Percentiles rank a stretch among this genome's conserved stretches.
phyloP scores from a whole-genome alignment of 345 rosid species.

The Excoecaria cochinchinensis region DNA sequence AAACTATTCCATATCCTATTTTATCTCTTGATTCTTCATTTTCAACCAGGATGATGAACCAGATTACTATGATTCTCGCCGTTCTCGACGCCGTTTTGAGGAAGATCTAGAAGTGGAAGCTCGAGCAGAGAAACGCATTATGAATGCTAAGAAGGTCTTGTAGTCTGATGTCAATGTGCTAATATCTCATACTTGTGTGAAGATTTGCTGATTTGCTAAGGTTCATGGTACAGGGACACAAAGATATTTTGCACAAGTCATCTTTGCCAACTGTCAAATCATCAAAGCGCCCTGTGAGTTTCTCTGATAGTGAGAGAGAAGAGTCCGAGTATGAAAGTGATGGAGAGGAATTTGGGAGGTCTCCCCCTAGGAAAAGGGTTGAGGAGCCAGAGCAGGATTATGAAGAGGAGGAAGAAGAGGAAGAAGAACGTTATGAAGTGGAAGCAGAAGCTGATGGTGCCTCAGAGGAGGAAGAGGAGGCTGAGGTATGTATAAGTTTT shows the following conservation, averaged over 20 bases:
- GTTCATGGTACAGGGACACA: conserved; percentile 47
- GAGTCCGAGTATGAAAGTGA: conserved; percentile 96
- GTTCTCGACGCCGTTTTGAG: conserved; percentile 72
- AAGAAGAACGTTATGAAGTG: conserved; percentile 43
- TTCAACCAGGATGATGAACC: conserved; percentile 69
- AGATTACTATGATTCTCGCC: conserved; percentile 75
- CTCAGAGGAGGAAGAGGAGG: conserved; percentile 33
- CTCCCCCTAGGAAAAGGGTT: conserved; percentile 51
- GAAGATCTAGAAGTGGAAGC: conserved; percentile 94
- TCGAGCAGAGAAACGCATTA: conserved; percentile 79
- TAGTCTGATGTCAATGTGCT: background rate
- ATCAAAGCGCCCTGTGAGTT: conserved; percentile 65
- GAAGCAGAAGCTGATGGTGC: conserved; percentile 16
- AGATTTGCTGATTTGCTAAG: conserved; percentile 3
- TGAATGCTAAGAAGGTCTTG: conserved; percentile 92
- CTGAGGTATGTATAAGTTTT: conserved; percentile 45
- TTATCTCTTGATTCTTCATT: background rate
- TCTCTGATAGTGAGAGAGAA: conserved; percentile 88
- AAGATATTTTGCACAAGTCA: conserved; percentile 62
- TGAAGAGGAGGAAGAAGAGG: conserved; percentile 80
- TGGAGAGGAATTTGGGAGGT: conserved; percentile 72
- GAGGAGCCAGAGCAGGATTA: conserved; percentile 79
- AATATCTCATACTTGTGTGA: background rate
- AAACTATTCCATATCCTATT: background rate
- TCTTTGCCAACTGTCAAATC: conserved; percentile 53